Evolutionary conservation across 225 moss, liverwort and hornwort species (phyloP).

Genomic region (Straminergon stramineum): DNA sequence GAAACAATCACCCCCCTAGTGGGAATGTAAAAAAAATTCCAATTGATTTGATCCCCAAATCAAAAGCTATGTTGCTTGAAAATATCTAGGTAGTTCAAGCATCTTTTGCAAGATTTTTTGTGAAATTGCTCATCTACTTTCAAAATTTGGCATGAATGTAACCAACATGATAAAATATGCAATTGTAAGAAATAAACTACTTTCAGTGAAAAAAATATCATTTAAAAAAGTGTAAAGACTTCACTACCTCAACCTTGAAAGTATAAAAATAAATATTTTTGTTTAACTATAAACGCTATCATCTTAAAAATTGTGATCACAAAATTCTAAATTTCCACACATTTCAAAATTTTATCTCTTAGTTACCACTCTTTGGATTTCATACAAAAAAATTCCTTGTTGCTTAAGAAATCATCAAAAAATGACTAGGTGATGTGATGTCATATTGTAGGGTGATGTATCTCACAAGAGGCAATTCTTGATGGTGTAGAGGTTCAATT

Average conservation of each 20-base stretch:
- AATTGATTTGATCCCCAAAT: not conserved
- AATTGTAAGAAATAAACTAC: not conserved
- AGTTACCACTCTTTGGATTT: not conserved
- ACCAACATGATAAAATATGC: not conserved
- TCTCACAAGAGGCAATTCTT: not conserved
- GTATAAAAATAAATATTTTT: not conserved
- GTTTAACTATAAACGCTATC: not conserved
- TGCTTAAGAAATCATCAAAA: not conserved
- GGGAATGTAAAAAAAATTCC: not conserved
- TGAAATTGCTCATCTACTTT: not conserved
- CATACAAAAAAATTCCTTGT: fast-evolving
- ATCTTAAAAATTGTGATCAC: not conserved
- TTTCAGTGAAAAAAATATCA: not conserved
- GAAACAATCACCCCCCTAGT: not conserved
- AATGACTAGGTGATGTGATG: fast-evolving
- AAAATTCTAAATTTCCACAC: not conserved
- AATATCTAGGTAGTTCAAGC: not conserved
- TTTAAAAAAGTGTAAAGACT: not conserved
- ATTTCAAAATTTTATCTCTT: not conserved
- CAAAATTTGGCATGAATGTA: not conserved
- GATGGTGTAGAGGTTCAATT: not conserved
- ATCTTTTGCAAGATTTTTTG: not conserved
- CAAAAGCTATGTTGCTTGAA: not conserved
- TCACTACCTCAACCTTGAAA: not conserved
- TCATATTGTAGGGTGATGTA: not conserved